Evolutionary conservation across 768 basidiomycete species (phyloP).

Genomic region (Tricholoma flavovirens): DNA sequence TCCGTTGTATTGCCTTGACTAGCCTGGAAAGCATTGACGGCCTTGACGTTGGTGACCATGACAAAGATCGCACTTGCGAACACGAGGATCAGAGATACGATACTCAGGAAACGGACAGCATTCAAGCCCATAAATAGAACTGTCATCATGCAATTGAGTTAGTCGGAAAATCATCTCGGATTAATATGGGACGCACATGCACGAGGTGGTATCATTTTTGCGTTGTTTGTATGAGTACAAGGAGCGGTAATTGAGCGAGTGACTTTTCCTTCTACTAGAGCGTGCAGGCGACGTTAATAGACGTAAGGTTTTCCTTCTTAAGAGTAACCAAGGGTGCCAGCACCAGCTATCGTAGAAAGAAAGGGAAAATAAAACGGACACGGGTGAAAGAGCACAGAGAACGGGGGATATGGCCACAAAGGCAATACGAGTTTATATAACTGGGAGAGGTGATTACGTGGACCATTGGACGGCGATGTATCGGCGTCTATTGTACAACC

Average conservation of each 20-base stretch:
- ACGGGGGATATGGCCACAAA: slow-evolving; percentile 1
- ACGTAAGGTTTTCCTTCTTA: slow-evolving; percentile 1
- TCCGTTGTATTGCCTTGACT: slow-evolving; percentile 28
- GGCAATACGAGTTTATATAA: slow-evolving; percentile 7
- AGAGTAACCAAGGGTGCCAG: slow-evolving; percentile 25
- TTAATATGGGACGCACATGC: slow-evolving; percentile 20
- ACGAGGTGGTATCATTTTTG: slow-evolving; percentile 28
- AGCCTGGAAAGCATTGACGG: slow-evolving; percentile 59
- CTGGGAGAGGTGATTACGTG: slow-evolving; percentile 5
- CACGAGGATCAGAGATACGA: slow-evolving; percentile 75
- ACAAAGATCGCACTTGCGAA: slow-evolving; percentile 72
- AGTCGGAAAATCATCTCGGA: neutral
- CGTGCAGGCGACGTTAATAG: slow-evolving; percentile 10
- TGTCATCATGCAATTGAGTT: slow-evolving; percentile 6
- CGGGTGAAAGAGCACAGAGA: slow-evolving; percentile 3
- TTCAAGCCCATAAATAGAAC: slow-evolving; percentile 73
- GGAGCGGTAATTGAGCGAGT: neutral
- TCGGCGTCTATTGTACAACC: slow-evolving; percentile 11
- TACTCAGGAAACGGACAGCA: slow-evolving; percentile 64
- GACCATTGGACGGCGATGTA: slow-evolving; percentile 1
- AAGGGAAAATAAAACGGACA: slow-evolving; percentile 12
- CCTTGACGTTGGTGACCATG: slow-evolving; percentile 70
- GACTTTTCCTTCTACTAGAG: slow-evolving; percentile 2
- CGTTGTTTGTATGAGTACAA: neutral
- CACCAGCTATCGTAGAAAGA: slow-evolving; percentile 16